These are phyloP conservation scores for Colletotrichum zoysiae DNA, from an alignment of 2,329 filamentous ascomycete species.

Conservation along the genomic window DNA sequence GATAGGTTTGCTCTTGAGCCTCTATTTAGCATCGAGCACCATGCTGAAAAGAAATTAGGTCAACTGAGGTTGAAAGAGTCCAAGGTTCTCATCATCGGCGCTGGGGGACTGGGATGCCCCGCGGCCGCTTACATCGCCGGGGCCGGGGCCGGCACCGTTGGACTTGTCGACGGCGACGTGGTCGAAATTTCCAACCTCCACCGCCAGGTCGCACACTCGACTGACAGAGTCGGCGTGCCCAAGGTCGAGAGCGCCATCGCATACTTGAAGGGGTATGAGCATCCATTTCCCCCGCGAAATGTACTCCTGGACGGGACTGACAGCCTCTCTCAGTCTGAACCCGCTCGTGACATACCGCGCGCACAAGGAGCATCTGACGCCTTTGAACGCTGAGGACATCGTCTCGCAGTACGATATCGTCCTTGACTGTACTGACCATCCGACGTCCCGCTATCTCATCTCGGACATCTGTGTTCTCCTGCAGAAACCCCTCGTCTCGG, in stretches of 20 bases:
- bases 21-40: not conserved
- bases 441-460: conserved; percentile 90
- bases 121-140: conserved; percentile 93
- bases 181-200: conserved; percentile 94
- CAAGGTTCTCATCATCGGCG: conserved; percentile 84
- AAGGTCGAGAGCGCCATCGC: conserved; percentile 85
- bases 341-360: conserved; percentile 74
- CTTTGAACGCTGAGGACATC: conserved; percentile 75
- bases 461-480: conserved; percentile 89
- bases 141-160: conserved; percentile 85
- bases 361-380: conserved; percentile 74
- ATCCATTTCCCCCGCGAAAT: too few relatives aligned
- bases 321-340: conserved; percentile 70
- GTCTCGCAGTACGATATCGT: conserved; percentile 83
- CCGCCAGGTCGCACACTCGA: conserved; percentile 87
- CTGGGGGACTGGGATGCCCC: conserved; percentile 91
- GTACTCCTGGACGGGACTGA: not conserved
- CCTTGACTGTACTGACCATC: conserved; percentile 95
- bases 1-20: conserved; percentile 63
- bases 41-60: conserved; percentile 60
- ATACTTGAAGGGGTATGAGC: conserved; percentile 66
- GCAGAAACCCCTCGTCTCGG: conserved; percentile 84
- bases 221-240: conserved; percentile 74
- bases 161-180: conserved; percentile 86
- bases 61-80: conserved; percentile 80